phyloP scores from a whole-genome alignment of 108 stramenopile genomes.

The Cyclotella cryptica region DNA sequence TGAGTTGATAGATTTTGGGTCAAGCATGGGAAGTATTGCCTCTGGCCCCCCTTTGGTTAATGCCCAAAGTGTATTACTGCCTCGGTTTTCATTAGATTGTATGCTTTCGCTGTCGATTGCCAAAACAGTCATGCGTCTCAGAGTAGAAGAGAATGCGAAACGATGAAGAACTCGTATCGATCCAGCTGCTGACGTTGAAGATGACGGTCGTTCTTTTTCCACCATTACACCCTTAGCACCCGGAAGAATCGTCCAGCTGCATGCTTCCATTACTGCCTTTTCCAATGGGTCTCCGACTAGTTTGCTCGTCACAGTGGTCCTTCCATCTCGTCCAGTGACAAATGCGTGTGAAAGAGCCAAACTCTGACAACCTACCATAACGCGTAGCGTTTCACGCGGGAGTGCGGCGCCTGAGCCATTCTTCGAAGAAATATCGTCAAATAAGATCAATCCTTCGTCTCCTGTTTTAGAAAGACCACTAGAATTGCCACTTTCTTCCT shows the following conservation, averaged over 20 bases:
- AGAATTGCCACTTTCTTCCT: slow-evolving; percentile 7
- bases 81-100: slow-evolving; percentile 30
- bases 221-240: slow-evolving; percentile 29
- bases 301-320: slow-evolving; percentile 31
- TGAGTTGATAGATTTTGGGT: slow-evolving; percentile 64
- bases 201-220: slow-evolving; percentile 22
- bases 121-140: slow-evolving; percentile 91
- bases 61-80: slow-evolving; percentile 47
- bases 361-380: slow-evolving; percentile 94
- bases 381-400: slow-evolving; percentile 60
- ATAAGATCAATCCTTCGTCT: slow-evolving; percentile 42
- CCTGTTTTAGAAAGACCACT: slow-evolving; percentile 1
- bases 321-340: slow-evolving; percentile 34
- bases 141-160: slow-evolving; percentile 85
- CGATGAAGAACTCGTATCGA: slow-evolving; percentile 65
- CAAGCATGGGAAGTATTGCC: slow-evolving; percentile 71
- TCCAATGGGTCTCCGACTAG: slow-evolving; percentile 95
- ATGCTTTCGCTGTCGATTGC: slow-evolving; percentile 43
- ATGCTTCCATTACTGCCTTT: slow-evolving; percentile 84
- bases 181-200: not conserved
- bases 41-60: slow-evolving; percentile 97
- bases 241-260: slow-evolving; percentile 74
- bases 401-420: slow-evolving; percentile 11
- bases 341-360: slow-evolving; percentile 60
- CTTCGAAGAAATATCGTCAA: slow-evolving; percentile 21